Percentiles rank a stretch among this genome's conserved stretches.
Conservation (phyloP, 2,329 filamentous ascomycete species). For the Colletotrichum agaves region DNA sequence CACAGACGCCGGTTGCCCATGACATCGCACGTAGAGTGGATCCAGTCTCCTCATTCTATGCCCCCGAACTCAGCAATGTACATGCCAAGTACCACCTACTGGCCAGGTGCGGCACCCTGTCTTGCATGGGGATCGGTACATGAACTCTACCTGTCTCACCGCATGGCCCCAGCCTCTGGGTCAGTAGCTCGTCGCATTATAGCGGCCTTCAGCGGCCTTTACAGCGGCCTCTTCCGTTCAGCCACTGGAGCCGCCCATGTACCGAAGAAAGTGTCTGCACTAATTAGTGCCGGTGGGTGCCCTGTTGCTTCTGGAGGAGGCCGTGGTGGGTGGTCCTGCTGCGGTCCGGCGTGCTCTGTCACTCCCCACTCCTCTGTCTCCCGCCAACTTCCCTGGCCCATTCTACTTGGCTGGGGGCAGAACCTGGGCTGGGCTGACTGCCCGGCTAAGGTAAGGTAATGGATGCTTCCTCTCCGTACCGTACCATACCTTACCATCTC, state of each 20-base stretch:
- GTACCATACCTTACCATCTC: constrained; percentile 8
- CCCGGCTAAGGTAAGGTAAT: constrained; percentile 2
- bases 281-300: constrained; percentile 29
- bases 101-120: constrained; percentile 32
- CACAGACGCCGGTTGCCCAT: constrained; percentile 29
- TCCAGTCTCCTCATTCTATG: constrained; percentile 26
- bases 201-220: constrained; percentile 17
- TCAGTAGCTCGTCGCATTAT: not conserved
- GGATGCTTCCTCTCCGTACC: constrained; percentile 18
- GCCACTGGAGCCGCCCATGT: constrained; percentile 1
- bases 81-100: constrained; percentile 29
- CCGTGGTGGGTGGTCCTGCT: constrained; percentile 30
- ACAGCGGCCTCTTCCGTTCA: not conserved
- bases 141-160: not conserved
- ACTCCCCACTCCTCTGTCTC: constrained; percentile 21
- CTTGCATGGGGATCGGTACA: constrained; percentile 31
- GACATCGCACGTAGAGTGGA: constrained; percentile 29
- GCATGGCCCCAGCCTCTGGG: not conserved
- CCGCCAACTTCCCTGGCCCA: constrained; percentile 21
- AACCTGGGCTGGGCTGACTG: constrained; percentile 34
- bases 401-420: constrained; percentile 18
- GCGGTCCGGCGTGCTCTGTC: constrained; percentile 29
- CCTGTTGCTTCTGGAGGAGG: constrained; percentile 22
- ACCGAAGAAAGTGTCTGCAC: not conserved
- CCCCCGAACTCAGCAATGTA: constrained; percentile 35